Evolutionary conservation across 306 rosid genomes (phyloP).

Genomic region (Quercus parvula): DNA sequence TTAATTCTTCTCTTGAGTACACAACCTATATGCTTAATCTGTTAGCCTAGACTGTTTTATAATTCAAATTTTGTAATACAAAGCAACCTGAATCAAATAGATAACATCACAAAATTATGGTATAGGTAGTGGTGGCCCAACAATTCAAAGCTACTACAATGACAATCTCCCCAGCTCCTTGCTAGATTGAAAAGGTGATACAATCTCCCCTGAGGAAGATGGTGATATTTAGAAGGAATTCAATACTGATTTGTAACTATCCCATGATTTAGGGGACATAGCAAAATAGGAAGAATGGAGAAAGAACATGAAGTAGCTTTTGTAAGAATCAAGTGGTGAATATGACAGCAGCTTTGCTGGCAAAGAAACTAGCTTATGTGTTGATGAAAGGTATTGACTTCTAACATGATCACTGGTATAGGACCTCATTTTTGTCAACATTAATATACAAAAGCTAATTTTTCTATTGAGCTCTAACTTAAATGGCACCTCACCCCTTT

Average conservation of each 20-base stretch:
- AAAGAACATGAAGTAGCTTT: neutral
- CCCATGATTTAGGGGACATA: neutral
- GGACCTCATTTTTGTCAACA: too few relatives aligned
- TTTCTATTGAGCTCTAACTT: too few relatives aligned
- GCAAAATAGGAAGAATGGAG: neutral
- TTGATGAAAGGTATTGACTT: neutral
- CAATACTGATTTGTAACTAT: neutral
- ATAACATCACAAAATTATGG: neutral
- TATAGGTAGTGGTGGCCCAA: neutral
- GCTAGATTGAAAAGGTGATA: neutral
- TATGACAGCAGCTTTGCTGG: neutral
- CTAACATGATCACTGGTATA: neutral
- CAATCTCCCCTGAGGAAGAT: neutral
- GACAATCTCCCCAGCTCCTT: neutral
- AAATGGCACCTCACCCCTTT: too few relatives aligned
- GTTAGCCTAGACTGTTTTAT: too few relatives aligned
- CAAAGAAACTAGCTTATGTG: neutral
- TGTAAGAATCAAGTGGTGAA: neutral
- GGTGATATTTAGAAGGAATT: neutral
- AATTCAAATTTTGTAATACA: neutral
- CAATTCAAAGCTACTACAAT: neutral
- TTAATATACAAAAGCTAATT: too few relatives aligned
- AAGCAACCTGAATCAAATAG: neutral
- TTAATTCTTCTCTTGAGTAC: too few relatives aligned
- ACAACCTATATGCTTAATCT: too few relatives aligned